Evolutionary conservation across 2,329 filamentous ascomycete genomes (phyloP).

Genomic region (Trichoderma koningiopsis): DNA sequence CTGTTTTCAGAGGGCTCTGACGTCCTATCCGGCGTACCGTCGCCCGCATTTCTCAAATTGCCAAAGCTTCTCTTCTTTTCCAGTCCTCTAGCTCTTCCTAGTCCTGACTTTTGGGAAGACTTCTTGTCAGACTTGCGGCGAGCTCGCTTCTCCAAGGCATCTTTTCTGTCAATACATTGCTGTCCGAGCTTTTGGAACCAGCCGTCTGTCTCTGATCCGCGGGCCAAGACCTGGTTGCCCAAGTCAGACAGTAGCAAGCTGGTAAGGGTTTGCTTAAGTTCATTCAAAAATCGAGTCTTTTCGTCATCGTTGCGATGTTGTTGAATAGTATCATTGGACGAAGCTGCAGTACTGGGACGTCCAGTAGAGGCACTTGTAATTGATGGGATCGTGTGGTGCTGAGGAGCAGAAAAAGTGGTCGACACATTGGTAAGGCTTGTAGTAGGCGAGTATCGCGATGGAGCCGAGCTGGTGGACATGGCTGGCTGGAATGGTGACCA

Average conservation of each 20-base stretch:
- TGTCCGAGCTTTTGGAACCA: slow-evolving; percentile 77
- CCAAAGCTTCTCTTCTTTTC: slow-evolving; percentile 71
- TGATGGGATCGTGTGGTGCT: slow-evolving; percentile 47
- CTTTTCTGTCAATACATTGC: slow-evolving; percentile 64
- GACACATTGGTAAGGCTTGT: slow-evolving; percentile 63
- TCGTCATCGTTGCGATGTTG: slow-evolving; percentile 55
- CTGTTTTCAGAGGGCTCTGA: slow-evolving; percentile 44
- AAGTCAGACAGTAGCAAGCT: slow-evolving; percentile 88
- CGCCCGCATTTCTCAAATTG: slow-evolving; percentile 59
- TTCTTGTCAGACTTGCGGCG: slow-evolving; percentile 46
- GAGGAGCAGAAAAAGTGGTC: slow-evolving; percentile 49
- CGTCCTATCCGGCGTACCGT: slow-evolving; percentile 40
- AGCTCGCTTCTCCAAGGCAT: slow-evolving; percentile 54
- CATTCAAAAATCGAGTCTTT: slow-evolving; percentile 75
- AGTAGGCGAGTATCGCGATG: slow-evolving; percentile 63
- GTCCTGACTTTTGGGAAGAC: slow-evolving; percentile 47
- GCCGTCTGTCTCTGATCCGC: slow-evolving; percentile 86
- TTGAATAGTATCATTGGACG: slow-evolving; percentile 25
- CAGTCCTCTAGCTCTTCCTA: slow-evolving; percentile 53
- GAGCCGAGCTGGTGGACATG: slow-evolving; percentile 63
- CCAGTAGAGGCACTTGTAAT: slow-evolving; percentile 52
- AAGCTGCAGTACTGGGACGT: slow-evolving; percentile 61
- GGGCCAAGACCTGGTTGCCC: slow-evolving; percentile 81
- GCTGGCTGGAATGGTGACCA: slow-evolving; percentile 84
- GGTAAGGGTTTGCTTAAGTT: slow-evolving; percentile 76